phyloP scores from a whole-genome alignment of 2,329 filamentous ascomycete genomes.

The Penicillium sp. region DNA sequence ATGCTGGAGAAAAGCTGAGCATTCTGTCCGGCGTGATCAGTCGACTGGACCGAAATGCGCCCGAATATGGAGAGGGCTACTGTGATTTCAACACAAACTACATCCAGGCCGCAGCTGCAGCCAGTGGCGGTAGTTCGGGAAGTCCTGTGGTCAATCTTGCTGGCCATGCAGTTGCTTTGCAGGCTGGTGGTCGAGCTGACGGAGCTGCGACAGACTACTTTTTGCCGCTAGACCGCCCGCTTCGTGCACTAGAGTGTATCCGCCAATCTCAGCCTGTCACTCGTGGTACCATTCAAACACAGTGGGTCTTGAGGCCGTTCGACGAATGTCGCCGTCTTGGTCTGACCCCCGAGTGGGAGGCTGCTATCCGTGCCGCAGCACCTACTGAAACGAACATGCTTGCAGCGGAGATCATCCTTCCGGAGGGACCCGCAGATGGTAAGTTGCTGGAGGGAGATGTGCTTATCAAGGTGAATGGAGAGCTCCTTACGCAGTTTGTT shows the following conservation, averaged over 20 bases:
- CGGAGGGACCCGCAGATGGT: conserved; percentile 79
- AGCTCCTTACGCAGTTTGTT: conserved; percentile 90
- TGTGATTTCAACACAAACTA: conserved; percentile 97
- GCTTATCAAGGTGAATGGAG: conserved; percentile 86
- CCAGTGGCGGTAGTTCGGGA: conserved; percentile 95
- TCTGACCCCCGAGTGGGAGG: conserved; percentile 81
- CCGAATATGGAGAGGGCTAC: conserved; percentile 96
- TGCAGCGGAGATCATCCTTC: conserved; percentile 91
- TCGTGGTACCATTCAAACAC: conserved; percentile 96
- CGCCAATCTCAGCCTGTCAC: conserved; percentile 72
- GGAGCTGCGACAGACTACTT: conserved; percentile 98
- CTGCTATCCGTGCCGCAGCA: conserved; percentile 75
- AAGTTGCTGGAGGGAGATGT: conserved; percentile 95
- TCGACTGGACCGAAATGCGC: conserved; percentile 90
- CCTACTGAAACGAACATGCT: conserved; percentile 96
- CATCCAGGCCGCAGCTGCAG: conserved; percentile 95
- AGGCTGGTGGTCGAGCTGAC: conserved; percentile 90
- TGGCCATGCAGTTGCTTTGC: conserved; percentile 85
- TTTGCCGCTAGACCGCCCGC: conserved; percentile 83
- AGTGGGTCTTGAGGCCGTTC: conserved; percentile 95
- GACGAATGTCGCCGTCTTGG: conserved; percentile 93
- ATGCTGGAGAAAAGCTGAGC: conserved; percentile 96
- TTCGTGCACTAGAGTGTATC: conserved; percentile 83
- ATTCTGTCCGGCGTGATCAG: conserved; percentile 97
- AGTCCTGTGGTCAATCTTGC: conserved; percentile 97